Conservation (phyloP, 345 rosid genomes). For the Eutrema japonicum region DNA sequence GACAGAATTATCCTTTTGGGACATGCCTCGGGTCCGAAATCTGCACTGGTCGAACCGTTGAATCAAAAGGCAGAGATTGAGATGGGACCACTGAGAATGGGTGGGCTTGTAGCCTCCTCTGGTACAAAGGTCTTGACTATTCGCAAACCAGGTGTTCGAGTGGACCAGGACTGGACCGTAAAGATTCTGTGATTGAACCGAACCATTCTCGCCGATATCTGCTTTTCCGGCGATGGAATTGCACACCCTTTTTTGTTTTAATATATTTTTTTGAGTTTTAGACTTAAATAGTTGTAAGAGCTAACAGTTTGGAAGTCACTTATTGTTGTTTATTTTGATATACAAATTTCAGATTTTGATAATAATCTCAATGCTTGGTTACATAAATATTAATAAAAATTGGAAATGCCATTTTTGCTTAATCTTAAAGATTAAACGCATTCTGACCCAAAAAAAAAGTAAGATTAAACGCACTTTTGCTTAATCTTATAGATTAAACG, state of each 20-base stretch:
- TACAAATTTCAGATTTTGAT: slow-evolving; percentile 20
- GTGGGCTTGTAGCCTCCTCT: slow-evolving; percentile 39
- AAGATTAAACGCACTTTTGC: no score
- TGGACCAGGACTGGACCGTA: slow-evolving; percentile 82
- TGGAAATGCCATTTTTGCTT: not conserved
- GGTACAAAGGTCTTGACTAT: slow-evolving; percentile 63
- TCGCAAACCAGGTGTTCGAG: slow-evolving; percentile 79
- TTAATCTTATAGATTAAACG: no score
- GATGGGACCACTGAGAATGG: slow-evolving; percentile 66
- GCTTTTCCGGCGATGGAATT: slow-evolving; percentile 9
- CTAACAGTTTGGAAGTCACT: slow-evolving; percentile 29
- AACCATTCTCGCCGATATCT: not conserved
- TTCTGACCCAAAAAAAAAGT: no score
- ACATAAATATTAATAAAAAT: not conserved
- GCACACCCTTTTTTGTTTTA: not conserved
- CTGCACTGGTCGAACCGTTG: slow-evolving; percentile 69
- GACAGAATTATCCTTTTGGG: slow-evolving; percentile 90
- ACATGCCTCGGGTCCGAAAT: slow-evolving; percentile 50
- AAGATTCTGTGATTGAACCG: slow-evolving; percentile 56
- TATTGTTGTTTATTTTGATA: slow-evolving; percentile 18
- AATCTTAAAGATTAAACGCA: not conserved
- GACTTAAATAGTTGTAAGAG: slow-evolving; percentile 38
- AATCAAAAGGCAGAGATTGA: slow-evolving; percentile 65
- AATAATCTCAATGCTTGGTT: not conserved
- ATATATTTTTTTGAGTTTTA: slow-evolving; percentile 15